These are phyloP conservation scores for Aspergillus sclerotiicarbonarius DNA, from an alignment of 495 filamentous ascomycete genomes.

Conservation along the genomic window DNA sequence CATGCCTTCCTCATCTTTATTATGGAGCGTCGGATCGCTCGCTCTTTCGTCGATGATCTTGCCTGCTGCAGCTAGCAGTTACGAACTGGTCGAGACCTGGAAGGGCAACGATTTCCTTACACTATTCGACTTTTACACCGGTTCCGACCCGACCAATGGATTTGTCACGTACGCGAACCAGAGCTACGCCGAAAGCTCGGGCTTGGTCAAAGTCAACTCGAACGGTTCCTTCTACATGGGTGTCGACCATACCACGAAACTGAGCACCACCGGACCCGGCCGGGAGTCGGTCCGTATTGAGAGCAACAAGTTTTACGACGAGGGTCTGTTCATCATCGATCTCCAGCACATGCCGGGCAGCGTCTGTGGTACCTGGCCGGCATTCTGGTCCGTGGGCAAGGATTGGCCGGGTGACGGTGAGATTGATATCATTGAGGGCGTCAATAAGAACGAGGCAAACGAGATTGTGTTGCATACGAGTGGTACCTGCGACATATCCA, in stretches of 20 bases:
- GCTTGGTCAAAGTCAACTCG: constrained; percentile 56
- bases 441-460: constrained; percentile 65
- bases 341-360: constrained; percentile 73
- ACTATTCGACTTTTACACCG: constrained; percentile 49
- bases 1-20: constrained; percentile 19
- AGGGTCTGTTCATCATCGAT: constrained; percentile 72
- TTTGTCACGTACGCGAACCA: constrained; percentile 66
- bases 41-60: constrained; percentile 17
- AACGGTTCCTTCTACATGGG: constrained; percentile 51
- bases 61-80: constrained; percentile 23
- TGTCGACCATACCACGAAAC: constrained; percentile 43
- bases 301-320: constrained; percentile 64
- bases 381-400: constrained; percentile 72
- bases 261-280: constrained; percentile 44
- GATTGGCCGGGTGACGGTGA: constrained; percentile 80
- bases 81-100: constrained; percentile 45
- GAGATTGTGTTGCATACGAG: constrained; percentile 74
- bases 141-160: constrained; percentile 65
- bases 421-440: constrained; percentile 90
- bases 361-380: constrained; percentile 71
- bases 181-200: constrained; percentile 50
- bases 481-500: constrained; percentile 58
- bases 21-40: constrained; percentile 23
- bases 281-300: constrained; percentile 67
- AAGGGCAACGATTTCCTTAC: constrained; percentile 50